Evolutionary conservation across 148 eudicot species (phyloP), one percentile per base, ranked within the genome.

Genomic region (Nyssa sinensis): DNA sequence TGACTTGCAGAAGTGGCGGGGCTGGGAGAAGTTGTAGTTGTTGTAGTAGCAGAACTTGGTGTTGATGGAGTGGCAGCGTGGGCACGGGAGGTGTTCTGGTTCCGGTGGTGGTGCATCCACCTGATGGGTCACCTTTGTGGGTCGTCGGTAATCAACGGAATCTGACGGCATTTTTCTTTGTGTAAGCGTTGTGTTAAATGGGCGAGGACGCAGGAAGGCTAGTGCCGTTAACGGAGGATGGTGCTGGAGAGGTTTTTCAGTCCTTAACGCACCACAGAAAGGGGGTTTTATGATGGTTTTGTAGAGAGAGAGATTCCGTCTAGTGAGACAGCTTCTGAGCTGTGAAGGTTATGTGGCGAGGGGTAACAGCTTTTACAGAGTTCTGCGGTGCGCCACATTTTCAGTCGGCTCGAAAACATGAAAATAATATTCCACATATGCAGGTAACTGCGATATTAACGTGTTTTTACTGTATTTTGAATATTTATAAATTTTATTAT

Each of bases 11-110:
- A 90, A 90, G 88, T 90, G 91, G 23, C 95, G 87, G 2, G 95
- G 96, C 79, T 91, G 96, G 0, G 96, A 91, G 80, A 85, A 81
- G 84, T 91, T 91, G 87, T 91, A 91, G 89, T 91, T 91, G 86
- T 91, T 91, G 88, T 88, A 91, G 89, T 91, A 91, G 58, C 96
- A 91, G 88, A 91, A 91, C 44, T 91, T 91, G 58, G 96, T 91
- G 91, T 89, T 86, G 73, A 67, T 74, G 19, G 93, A 87, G 28
- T 83, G 76, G 65, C 96, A 91, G 12, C 96, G 89, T 1, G 93
- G 97, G 74, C 97, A 91, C 0, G 91, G 88, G 0, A 89, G 86
- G 17, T 81, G 89, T 55, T 87, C 93, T 19, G 86, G 84, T 41
- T 83, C 77, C 5, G 85, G 79, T 1, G 86, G 81, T 9, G 93